These are phyloP conservation scores for Tolypocladium nubicola DNA, from an alignment of 2,329 filamentous ascomycete genomes.

Conservation along the genomic window DNA sequence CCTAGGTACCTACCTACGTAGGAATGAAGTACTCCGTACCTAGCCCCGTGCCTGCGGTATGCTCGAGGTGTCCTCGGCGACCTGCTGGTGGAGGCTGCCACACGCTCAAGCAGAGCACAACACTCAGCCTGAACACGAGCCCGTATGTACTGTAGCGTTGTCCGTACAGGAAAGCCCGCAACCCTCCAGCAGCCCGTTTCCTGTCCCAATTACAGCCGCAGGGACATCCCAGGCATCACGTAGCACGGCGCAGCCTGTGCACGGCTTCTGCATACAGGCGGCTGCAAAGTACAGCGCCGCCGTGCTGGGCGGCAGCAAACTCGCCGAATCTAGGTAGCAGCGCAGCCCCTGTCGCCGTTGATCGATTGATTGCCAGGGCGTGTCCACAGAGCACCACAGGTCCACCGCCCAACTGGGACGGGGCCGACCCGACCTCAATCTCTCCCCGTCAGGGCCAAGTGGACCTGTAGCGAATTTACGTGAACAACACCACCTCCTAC, in stretches of 20 bases:
- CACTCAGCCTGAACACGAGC: too few relatives aligned
- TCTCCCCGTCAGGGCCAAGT: not conserved
- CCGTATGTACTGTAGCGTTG: too few relatives aligned
- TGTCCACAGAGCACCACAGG: not conserved
- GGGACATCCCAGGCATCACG: not conserved
- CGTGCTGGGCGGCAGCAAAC: not conserved
- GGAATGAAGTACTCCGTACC: too few relatives aligned
- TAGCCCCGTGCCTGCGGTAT: too few relatives aligned
- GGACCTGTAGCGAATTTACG: conserved; percentile 7
- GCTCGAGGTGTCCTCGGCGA: not conserved
- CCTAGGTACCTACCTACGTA: too few relatives aligned
- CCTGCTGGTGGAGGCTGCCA: not conserved
- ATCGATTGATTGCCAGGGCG: not conserved
- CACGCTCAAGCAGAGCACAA: too few relatives aligned
- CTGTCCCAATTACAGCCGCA: not conserved
- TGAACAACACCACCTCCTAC: not conserved
- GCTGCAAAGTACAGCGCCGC: not conserved
- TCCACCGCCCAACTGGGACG: not conserved
- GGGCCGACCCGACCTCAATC: not conserved
- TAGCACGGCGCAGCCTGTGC: not conserved
- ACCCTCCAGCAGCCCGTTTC: not conserved
- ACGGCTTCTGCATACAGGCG: not conserved
- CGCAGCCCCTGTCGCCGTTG: not conserved
- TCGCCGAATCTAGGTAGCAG: not conserved
- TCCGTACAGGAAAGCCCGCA: too few relatives aligned